These are phyloP conservation scores for Senna tora DNA, from an alignment of 306 rosid genomes.

Conservation along the genomic window DNA sequence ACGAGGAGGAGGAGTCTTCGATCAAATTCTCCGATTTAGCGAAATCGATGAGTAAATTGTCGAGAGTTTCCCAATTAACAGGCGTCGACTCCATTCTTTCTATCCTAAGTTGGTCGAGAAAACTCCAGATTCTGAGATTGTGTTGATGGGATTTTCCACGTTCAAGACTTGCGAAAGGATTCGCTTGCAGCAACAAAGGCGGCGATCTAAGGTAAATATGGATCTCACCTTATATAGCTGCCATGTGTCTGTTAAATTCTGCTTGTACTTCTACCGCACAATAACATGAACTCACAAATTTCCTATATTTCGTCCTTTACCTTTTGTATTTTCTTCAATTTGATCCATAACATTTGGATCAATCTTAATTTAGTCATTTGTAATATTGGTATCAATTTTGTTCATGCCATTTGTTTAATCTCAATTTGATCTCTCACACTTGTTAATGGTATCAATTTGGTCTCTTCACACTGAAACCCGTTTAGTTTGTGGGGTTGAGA, in stretches of 20 bases:
- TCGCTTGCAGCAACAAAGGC: constrained; percentile 45
- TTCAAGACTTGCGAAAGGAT: constrained; percentile 6
- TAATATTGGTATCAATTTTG: too few relatives aligned
- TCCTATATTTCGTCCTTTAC: background rate
- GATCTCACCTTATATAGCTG: constrained; percentile 31
- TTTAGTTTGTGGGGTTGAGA: too few relatives aligned
- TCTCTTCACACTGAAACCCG: too few relatives aligned
- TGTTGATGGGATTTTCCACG: constrained; percentile 16
- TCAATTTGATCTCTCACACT: too few relatives aligned
- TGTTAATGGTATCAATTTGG: too few relatives aligned
- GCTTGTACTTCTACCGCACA: background rate
- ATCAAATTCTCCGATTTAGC: constrained; percentile 91
- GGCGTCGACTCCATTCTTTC: constrained; percentile 72
- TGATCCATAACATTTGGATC: too few relatives aligned
- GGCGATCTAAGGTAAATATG: constrained; percentile 51
- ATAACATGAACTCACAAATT: too few relatives aligned
- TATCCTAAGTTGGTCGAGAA: constrained; percentile 31
- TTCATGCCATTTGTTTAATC: too few relatives aligned
- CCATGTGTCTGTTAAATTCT: constrained; percentile 38
- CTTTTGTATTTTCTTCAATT: background rate
- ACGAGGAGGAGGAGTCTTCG: constrained; percentile 55
- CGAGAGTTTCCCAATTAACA: constrained; percentile 95
- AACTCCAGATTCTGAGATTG: constrained; percentile 5
- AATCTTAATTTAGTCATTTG: too few relatives aligned
- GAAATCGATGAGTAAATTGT: constrained; percentile 77